These are phyloP conservation scores for Colletotrichum spaethianum DNA, from an alignment of 2,329 filamentous ascomycete species.

Conservation along the genomic window DNA sequence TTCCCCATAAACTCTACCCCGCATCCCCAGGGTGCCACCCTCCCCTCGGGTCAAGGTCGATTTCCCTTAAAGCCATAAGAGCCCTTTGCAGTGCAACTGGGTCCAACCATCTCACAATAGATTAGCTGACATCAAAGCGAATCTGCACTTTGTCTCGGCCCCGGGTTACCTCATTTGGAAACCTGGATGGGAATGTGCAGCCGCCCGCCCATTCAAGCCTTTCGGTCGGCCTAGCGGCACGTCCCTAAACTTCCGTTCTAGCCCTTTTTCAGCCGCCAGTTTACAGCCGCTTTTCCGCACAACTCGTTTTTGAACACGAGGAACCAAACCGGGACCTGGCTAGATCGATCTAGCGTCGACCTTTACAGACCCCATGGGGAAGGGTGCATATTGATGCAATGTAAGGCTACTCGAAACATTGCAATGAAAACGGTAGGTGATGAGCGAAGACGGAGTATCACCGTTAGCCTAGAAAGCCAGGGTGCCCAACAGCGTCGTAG, in stretches of 20 bases:
- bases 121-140: not conserved
- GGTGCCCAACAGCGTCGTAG: no score
- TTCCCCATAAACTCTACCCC: conserved; percentile 20
- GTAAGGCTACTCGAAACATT: not conserved
- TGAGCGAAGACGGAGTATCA: no score
- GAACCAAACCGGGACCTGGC: not conserved
- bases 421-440: no score
- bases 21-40: conserved; percentile 18
- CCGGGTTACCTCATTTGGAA: conserved; percentile 28
- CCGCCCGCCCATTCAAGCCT: not conserved
- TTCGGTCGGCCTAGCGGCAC: conserved; percentile 13
- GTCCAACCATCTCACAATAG: not conserved
- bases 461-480: no score
- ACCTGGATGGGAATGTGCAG: conserved; percentile 18
- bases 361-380: not conserved
- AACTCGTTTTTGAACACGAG: not conserved
- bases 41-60: not conserved
- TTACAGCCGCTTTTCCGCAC: conserved; percentile 16
- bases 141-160: not conserved
- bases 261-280: not conserved
- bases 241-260: not conserved
- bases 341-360: not conserved
- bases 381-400: not conserved
- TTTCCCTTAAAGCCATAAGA: not conserved
- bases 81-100: not conserved